A percentile compares a stretch with the other conserved stretches of the same genome.
Conservation (phyloP, 345 rosid genomes). For the Hevea brasiliensis region DNA sequence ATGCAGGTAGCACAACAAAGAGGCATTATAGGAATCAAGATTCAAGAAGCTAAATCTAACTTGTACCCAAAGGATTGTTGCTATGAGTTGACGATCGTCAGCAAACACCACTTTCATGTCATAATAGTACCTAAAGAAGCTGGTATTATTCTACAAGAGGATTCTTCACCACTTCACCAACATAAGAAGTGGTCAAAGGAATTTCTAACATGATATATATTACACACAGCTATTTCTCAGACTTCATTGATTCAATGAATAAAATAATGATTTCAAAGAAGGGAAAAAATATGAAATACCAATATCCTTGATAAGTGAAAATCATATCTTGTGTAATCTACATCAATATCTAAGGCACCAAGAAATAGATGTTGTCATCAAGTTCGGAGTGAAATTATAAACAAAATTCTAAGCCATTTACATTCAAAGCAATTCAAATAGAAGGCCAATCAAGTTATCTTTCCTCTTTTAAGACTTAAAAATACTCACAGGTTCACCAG, state of each 20-base stretch:
- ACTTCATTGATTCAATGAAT: not conserved
- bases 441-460: not conserved
- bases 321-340: not conserved
- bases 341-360: not conserved
- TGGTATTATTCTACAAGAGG: not conserved
- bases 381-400: not conserved
- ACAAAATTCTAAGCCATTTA: not conserved
- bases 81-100: not conserved
- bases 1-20: not conserved
- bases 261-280: not conserved
- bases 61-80: not conserved
- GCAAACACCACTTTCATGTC: not conserved
- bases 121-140: not conserved
- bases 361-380: not conserved
- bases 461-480: not conserved
- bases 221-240: not conserved
- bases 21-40: not conserved
- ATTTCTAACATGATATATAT: not conserved
- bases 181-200: not conserved
- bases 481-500: not conserved
- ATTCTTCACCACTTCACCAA: not conserved
- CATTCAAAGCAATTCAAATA: not conserved
- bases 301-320: not conserved
- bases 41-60: not conserved
- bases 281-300: not conserved